Conservation (phyloP, 805 yeast species). For the Wickerhamiella alocasiicola region DNA sequence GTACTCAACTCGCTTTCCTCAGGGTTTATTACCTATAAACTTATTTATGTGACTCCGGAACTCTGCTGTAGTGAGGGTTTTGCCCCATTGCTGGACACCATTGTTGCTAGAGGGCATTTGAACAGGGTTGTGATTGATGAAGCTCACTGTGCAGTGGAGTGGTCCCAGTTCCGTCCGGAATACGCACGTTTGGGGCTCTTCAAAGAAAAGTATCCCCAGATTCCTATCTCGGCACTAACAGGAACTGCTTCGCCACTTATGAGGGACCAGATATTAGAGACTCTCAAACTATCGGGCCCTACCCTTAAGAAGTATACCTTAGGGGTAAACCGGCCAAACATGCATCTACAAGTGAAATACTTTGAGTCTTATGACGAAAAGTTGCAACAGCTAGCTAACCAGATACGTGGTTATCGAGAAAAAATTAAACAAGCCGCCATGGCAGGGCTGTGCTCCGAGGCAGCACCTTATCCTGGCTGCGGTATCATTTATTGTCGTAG, state of each 20-base stretch:
- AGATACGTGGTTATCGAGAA: conserved; percentile 18
- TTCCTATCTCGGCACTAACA: conserved; percentile 90
- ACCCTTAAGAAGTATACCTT: conserved; percentile 50
- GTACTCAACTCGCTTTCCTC: conserved; percentile 55
- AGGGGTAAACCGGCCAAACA: conserved; percentile 77
- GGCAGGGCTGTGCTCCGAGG: neutral
- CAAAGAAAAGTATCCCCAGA: conserved; percentile 54
- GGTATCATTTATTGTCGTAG: conserved; percentile 94
- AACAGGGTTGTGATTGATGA: conserved; percentile 90
- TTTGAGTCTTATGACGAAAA: conserved; percentile 32
- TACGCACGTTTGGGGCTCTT: conserved; percentile 69
- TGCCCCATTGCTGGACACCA: conserved; percentile 43
- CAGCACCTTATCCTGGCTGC: conserved; percentile 21
- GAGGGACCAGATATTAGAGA: conserved; percentile 47
- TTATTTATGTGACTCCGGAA: conserved; percentile 86
- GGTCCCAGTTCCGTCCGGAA: conserved; percentile 98
- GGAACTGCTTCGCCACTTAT: conserved; percentile 71
- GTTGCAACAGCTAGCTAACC: conserved; percentile 18
- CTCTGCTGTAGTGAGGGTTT: conserved; percentile 47
- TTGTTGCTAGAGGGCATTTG: conserved; percentile 44
- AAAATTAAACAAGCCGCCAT: conserved; percentile 12
- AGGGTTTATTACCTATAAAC: conserved; percentile 58
- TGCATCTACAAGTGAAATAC: conserved; percentile 63
- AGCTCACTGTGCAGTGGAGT: conserved; percentile 94
- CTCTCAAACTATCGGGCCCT: conserved; percentile 44